phyloP scores from a whole-genome alignment of 1,139 yeast species.

The Yamadazyma pseudoaaseri region DNA sequence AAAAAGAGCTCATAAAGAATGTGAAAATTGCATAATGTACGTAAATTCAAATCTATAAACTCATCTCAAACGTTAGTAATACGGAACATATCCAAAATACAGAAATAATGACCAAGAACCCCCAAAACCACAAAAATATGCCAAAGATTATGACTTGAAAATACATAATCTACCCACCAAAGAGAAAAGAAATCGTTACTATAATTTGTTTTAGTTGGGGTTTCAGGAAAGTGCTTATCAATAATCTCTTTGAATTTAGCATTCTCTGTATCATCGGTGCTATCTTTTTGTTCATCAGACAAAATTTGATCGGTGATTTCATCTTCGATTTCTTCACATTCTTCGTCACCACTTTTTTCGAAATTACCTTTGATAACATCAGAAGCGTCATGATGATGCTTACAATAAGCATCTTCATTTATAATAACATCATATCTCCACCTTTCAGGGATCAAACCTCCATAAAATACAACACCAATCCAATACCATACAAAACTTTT shows the following conservation, averaged over 20 bases:
- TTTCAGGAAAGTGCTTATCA: constrained; percentile 53
- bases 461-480: constrained; percentile 84
- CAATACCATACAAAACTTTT: constrained; percentile 73
- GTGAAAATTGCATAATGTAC: no score
- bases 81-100: constrained; percentile 67
- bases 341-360: constrained; percentile 45
- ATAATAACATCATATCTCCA: constrained; percentile 69
- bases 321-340: constrained; percentile 41
- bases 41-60: no score
- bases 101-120: constrained; percentile 78
- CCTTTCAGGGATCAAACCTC: constrained; percentile 86
- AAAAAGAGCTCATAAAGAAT: no score
- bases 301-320: constrained; percentile 24
- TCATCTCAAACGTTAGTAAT: constrained; percentile 10
- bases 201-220: constrained; percentile 46
- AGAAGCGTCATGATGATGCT: constrained; percentile 27
- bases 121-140: constrained; percentile 89
- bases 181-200: constrained; percentile 54
- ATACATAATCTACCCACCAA: constrained; percentile 82
- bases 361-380: constrained; percentile 38
- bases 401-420: constrained; percentile 33
- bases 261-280: constrained; percentile 17
- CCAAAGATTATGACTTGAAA: constrained; percentile 89
- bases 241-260: constrained; percentile 34
- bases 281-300: constrained; percentile 6